Conservation (phyloP, 495 filamentous ascomycete genomes). For the Trichoderma gamsii region DNA sequence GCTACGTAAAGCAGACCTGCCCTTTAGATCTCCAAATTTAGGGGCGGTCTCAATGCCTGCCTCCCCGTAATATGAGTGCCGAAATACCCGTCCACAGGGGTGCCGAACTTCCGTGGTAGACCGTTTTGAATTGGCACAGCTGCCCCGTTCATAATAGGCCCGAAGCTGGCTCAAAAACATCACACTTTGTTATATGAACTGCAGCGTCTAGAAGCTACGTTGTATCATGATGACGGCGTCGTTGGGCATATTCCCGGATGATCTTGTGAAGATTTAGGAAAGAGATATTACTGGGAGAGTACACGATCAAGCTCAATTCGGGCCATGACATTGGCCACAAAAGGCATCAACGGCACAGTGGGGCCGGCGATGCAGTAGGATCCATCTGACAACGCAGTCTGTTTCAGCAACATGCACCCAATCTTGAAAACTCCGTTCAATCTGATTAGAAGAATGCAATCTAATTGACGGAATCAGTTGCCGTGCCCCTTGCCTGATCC, state of each 20-base stretch:
- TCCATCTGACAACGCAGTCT: not conserved
- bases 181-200: not conserved
- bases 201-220: not conserved
- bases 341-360: not conserved
- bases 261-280: not conserved
- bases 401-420: not conserved
- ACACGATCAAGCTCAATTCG: not conserved
- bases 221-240: not conserved
- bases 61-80: not conserved
- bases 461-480: not conserved
- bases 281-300: not conserved
- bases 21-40: not conserved
- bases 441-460: not conserved
- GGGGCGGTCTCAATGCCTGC: not conserved
- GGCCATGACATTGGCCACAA: not conserved
- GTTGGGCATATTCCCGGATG: not conserved
- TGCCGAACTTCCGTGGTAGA: slow-evolving; percentile 10
- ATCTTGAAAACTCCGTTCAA: not conserved
- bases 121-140: not conserved
- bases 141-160: slow-evolving; percentile 7
- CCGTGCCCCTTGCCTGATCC: no score
- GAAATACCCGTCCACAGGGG: slow-evolving; percentile 8
- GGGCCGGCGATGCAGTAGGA: not conserved
- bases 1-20: not conserved
- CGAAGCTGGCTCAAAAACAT: not conserved